Conservation (phyloP, 2,329 filamentous ascomycete genomes). For the Macrophomina phaseolina region DNA sequence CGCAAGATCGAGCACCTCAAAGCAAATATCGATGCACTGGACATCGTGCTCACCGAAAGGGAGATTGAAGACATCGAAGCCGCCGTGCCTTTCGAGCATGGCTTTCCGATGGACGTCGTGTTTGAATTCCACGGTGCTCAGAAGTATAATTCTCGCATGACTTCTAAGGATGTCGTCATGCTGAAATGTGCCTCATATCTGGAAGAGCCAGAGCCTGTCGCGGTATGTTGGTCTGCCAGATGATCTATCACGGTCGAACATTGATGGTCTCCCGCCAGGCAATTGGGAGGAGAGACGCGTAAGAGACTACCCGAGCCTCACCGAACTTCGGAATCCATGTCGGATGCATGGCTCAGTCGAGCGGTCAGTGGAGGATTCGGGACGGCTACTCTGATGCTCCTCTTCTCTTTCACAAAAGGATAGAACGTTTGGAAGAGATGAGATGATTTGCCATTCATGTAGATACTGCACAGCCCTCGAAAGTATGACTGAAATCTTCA, state of each 20-base stretch:
- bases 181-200: slow-evolving; percentile 13
- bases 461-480: neutral
- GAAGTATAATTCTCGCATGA: slow-evolving; percentile 22
- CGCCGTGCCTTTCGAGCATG: slow-evolving; percentile 59
- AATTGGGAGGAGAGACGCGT: too few relatives aligned
- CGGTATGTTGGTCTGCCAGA: neutral
- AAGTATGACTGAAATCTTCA: neutral
- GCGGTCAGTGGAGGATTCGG: too few relatives aligned
- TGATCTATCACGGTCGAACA: too few relatives aligned
- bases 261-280: too few relatives aligned
- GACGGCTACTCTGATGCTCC: too few relatives aligned
- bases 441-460: neutral
- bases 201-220: slow-evolving; percentile 9
- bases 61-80: slow-evolving; percentile 63
- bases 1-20: slow-evolving; percentile 74
- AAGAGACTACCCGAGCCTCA: too few relatives aligned
- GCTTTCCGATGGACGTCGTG: slow-evolving; percentile 59
- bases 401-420: too few relatives aligned
- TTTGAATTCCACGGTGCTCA: slow-evolving; percentile 35
- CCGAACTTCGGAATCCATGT: too few relatives aligned
- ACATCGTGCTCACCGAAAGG: slow-evolving; percentile 55
- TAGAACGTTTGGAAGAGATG: too few relatives aligned
- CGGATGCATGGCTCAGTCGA: too few relatives aligned
- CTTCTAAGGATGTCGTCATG: slow-evolving; percentile 12
- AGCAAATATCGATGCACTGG: slow-evolving; percentile 64